These are phyloP conservation scores for Agrocybe pediades DNA, from an alignment of 768 basidiomycete species.

Conservation along the genomic window DNA sequence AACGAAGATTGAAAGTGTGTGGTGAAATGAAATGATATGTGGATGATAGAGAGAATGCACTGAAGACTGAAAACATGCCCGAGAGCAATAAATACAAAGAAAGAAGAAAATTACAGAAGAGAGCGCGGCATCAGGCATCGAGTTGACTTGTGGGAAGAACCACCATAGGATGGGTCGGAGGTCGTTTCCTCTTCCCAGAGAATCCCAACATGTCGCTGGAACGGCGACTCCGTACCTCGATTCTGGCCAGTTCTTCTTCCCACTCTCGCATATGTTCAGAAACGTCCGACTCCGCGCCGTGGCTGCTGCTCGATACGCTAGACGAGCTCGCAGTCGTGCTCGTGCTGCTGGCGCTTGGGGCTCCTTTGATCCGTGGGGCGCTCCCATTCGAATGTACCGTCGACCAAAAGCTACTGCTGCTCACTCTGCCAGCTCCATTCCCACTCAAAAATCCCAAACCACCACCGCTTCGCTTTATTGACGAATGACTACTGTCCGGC, in stretches of 20 bases:
- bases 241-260: conserved; percentile 77
- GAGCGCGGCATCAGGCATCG: not conserved
- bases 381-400: conserved; percentile 23
- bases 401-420: conserved; percentile 22
- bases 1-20: not conserved
- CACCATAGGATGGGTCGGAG: conserved; percentile 10
- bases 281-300: conserved; percentile 22
- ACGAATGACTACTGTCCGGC: conserved; percentile 15
- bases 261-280: conserved; percentile 59
- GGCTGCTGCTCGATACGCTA: conserved; percentile 15
- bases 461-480: conserved; percentile 1
- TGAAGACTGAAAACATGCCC: not conserved
- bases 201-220: conserved; percentile 51
- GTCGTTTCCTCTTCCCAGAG: conserved; percentile 38
- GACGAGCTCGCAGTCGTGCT: conserved; percentile 16
- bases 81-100: not conserved
- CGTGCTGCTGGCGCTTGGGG: conserved; percentile 34
- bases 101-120: not conserved
- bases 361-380: conserved; percentile 9
- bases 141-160: conserved; percentile 2
- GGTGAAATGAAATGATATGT: conserved; percentile 5
- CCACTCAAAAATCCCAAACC: conserved; percentile 10
- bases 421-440: conserved; percentile 9
- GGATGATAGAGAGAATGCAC: not conserved
- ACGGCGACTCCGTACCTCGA: conserved; percentile 62